phyloP scores from a whole-genome alignment of 768 basidiomycete species.

The Tricholoma bakamatsutake region DNA sequence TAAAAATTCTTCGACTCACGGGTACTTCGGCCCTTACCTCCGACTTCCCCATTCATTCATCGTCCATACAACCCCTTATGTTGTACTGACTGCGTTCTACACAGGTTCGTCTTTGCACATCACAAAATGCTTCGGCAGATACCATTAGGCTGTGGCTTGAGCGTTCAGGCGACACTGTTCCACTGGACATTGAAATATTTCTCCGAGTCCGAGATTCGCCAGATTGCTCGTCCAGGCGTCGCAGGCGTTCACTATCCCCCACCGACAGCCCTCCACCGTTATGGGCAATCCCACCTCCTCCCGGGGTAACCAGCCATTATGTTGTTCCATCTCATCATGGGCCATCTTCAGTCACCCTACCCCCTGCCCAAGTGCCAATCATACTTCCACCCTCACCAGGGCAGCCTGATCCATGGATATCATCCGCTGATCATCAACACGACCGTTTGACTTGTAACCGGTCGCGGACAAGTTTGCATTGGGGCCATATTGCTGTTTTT shows the following conservation, averaged over 20 bases:
- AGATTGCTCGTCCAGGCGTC: slow-evolving; percentile 17
- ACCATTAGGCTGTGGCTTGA: slow-evolving; percentile 81
- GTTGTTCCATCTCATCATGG: slow-evolving; percentile 28
- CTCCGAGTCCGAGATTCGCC: slow-evolving; percentile 40
- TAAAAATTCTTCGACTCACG: background rate
- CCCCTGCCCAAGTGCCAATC: slow-evolving; percentile 36
- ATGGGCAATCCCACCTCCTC: slow-evolving; percentile 29
- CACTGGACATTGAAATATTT: slow-evolving; percentile 78
- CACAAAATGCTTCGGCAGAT: slow-evolving; percentile 65
- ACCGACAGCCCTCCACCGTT: slow-evolving; percentile 22
- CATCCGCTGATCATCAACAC: slow-evolving; percentile 19
- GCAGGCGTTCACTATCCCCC: slow-evolving; percentile 27
- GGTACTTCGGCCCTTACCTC: background rate
- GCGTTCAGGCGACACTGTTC: slow-evolving; percentile 62
- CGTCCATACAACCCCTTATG: background rate
- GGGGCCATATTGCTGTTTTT: slow-evolving; percentile 77
- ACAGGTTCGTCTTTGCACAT: slow-evolving; percentile 71
- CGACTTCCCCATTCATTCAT: slow-evolving; percentile 1
- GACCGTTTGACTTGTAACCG: slow-evolving; percentile 20
- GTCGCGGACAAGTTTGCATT: slow-evolving; percentile 52
- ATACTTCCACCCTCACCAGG: slow-evolving; percentile 41
- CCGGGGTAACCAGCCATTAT: slow-evolving; percentile 27
- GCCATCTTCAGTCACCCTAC: slow-evolving; percentile 21
- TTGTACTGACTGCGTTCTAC: slow-evolving; percentile 7
- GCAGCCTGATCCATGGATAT: slow-evolving; percentile 34